Percentiles rank a stretch among this genome's conserved stretches.
Evolutionary conservation across 2,329 filamentous ascomycete species (phyloP).

Genomic region (Diplodia mutila): DNA sequence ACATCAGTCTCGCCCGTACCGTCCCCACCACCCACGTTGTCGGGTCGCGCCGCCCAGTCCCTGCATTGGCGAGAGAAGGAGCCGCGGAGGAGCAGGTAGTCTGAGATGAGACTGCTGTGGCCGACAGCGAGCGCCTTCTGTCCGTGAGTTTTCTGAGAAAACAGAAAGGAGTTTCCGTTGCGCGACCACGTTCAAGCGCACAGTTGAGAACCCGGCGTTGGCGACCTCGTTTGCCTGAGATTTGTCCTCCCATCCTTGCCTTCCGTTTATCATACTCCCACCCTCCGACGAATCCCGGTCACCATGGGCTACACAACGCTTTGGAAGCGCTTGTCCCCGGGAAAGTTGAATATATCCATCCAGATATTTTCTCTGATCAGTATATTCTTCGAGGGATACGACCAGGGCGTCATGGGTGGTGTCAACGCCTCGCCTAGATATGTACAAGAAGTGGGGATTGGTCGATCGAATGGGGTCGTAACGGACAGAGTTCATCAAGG

Average conservation of each 20-base stretch:
- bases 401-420: slow-evolving; percentile 63
- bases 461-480: slow-evolving; percentile 56
- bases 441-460: slow-evolving; percentile 67
- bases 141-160: neutral
- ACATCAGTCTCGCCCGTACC: slow-evolving; percentile 5
- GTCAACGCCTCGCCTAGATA: slow-evolving; percentile 70
- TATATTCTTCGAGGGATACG: slow-evolving; percentile 44
- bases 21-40: slow-evolving; percentile 10
- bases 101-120: neutral
- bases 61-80: neutral
- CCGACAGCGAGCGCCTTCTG: neutral
- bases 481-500: slow-evolving; percentile 65
- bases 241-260: no score
- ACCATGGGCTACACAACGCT: slow-evolving; percentile 46
- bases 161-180: neutral
- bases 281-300: neutral
- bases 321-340: slow-evolving; percentile 50
- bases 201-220: neutral
- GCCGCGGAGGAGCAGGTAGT: neutral
- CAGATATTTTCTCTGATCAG: slow-evolving; percentile 40
- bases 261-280: neutral
- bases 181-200: neutral
- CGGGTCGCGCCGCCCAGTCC: neutral
- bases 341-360: slow-evolving; percentile 47
- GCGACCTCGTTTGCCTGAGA: neutral